A percentile compares a stretch with the other conserved stretches of the same genome.
phyloP scores from a whole-genome alignment of 257 asterid genomes.

The Dorcoceras hygrometricum region DNA sequence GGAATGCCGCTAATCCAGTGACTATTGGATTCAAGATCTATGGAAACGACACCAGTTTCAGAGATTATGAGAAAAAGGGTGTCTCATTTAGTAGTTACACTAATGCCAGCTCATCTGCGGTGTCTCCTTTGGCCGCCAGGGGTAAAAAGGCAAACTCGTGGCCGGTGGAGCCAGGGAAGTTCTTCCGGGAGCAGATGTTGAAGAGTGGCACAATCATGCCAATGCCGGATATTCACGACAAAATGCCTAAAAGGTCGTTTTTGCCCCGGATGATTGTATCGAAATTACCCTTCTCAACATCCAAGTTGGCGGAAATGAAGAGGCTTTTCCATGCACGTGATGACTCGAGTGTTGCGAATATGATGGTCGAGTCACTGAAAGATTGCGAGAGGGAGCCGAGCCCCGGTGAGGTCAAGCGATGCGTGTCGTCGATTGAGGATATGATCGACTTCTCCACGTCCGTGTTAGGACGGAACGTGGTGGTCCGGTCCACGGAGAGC shows the following conservation, averaged over 20 bases:
- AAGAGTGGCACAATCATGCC: conserved; percentile 55
- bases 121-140: conserved; percentile 22
- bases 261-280: conserved; percentile 59
- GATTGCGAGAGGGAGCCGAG: conserved; percentile 80
- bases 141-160: conserved; percentile 41
- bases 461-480: conserved; percentile 52
- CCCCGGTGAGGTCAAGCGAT: conserved; percentile 62
- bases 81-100: conserved; percentile 42
- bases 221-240: conserved; percentile 73
- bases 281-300: conserved; percentile 60
- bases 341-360: conserved; percentile 43
- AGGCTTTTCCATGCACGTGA: conserved; percentile 47
- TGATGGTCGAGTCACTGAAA: conserved; percentile 33
- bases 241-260: conserved; percentile 78
- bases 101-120: conserved; percentile 33
- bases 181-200: conserved; percentile 67
- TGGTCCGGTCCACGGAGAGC: conserved; percentile 50
- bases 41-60: conserved; percentile 54
- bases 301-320: conserved; percentile 37
- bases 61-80: conserved; percentile 45
- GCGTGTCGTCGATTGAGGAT: conserved; percentile 73
- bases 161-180: conserved; percentile 67
- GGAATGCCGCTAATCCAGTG: conserved; percentile 24
- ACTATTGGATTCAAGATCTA: conserved; percentile 42
- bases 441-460: conserved; percentile 76